These are phyloP conservation scores for Rhododendron vialii DNA, from an alignment of 148 eudicot species.

Conservation along the genomic window DNA sequence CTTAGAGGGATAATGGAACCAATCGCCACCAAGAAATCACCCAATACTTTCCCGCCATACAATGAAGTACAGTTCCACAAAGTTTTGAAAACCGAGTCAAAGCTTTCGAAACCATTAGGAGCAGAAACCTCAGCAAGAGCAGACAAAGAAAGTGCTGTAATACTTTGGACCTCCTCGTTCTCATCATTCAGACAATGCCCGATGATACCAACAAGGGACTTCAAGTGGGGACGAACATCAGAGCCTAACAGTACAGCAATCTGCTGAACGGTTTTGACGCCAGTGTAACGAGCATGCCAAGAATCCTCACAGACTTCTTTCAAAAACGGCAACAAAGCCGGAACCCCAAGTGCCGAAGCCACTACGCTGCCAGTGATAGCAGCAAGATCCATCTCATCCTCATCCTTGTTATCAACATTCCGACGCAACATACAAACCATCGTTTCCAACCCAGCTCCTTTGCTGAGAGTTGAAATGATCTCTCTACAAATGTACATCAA, in stretches of 20 bases:
- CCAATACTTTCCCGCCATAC: conserved; percentile 93
- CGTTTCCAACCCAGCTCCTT: conserved; percentile 92
- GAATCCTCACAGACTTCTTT: conserved; percentile 97
- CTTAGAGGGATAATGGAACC: conserved; percentile 90
- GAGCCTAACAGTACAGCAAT: conserved; percentile 89
- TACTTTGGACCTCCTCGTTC: conserved; percentile 88
- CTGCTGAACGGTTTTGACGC: conserved; percentile 94
- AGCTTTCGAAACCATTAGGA: conserved; percentile 93
- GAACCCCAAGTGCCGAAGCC: conserved; percentile 93
- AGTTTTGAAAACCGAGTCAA: conserved; percentile 90
- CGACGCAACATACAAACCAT: conserved; percentile 99
- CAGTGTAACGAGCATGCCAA: conserved; percentile 98
- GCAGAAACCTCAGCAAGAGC: conserved; percentile 98
- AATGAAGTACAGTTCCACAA: conserved; percentile 89
- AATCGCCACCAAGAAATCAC: conserved; percentile 87
- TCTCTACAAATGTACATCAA: conserved; percentile 92
- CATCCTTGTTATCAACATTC: conserved; percentile 88
- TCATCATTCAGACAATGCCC: conserved; percentile 93
- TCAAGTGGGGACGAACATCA: conserved; percentile 88
- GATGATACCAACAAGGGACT: conserved; percentile 86
- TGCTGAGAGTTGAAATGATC: conserved; percentile 84
- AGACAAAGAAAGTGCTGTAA: conserved; percentile 85
- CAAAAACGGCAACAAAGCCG: conserved; percentile 84
- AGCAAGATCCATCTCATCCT: conserved; percentile 83
- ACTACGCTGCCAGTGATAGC: conserved; percentile 97